Conservation (phyloP, 78 protist genomes). For the Planoprotostelium fungivorum region DNA sequence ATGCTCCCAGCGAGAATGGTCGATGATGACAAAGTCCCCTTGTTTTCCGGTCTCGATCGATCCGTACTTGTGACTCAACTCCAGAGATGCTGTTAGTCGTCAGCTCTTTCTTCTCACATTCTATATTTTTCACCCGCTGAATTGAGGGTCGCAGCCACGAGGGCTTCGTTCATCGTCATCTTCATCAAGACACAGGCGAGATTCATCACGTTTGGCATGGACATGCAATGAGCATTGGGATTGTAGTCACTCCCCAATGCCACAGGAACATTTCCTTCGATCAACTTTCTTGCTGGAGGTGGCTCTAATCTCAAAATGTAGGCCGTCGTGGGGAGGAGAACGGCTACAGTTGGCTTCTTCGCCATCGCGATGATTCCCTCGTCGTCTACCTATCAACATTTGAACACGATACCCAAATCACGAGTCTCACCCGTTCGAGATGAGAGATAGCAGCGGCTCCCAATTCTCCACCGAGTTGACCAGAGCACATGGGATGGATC, state of each 20-base stretch:
- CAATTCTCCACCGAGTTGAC: constrained; percentile 68
- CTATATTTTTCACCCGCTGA: constrained; percentile 52
- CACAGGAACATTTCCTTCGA: constrained; percentile 73
- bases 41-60: constrained; percentile 76
- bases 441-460: constrained; percentile 74
- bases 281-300: constrained; percentile 77
- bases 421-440: constrained; percentile 60
- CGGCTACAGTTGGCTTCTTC: constrained; percentile 47
- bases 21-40: constrained; percentile 70
- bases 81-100: background rate
- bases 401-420: background rate
- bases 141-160: constrained; percentile 83
- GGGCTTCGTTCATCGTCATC: constrained; percentile 76
- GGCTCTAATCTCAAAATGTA: constrained; percentile 66
- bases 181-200: constrained; percentile 76
- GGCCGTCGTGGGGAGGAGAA: constrained; percentile 81
- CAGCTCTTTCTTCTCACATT: background rate
- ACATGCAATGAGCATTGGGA: constrained; percentile 85
- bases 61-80: constrained; percentile 30
- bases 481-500: constrained; percentile 52
- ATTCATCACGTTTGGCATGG: constrained; percentile 85
- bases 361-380: constrained; percentile 82
- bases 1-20: constrained; percentile 79
- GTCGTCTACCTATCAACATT: constrained; percentile 7
- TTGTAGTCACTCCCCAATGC: constrained; percentile 79